Evolutionary conservation across 441 rosid species (phyloP).

Genomic region (Hura crepitans): DNA sequence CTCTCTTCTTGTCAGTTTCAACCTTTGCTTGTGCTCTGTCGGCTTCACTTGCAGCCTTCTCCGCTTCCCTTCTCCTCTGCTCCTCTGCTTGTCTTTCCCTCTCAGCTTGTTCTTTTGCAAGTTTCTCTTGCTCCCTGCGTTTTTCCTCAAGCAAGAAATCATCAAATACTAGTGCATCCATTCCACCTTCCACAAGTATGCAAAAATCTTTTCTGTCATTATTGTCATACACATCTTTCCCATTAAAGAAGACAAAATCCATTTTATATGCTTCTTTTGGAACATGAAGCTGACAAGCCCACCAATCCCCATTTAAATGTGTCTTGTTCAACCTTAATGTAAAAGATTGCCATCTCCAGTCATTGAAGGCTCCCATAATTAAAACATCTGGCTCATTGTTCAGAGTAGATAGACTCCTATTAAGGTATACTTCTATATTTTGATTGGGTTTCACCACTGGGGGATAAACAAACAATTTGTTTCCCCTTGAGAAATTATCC

Average conservation of each 20-base stretch:
- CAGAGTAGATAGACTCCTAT: conserved; percentile 60
- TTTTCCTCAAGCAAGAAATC: conserved; percentile 86
- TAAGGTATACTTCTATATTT: conserved; percentile 70
- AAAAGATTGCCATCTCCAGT: conserved; percentile 91
- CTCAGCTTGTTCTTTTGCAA: conserved; percentile 78
- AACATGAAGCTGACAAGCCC: conserved; percentile 75
- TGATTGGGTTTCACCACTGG: conserved; percentile 49
- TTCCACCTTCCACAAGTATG: conserved; percentile 66
- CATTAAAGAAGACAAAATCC: conserved; percentile 88
- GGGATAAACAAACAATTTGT: conserved; percentile 71
- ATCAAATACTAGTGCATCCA: conserved; percentile 68
- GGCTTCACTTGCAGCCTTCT: conserved; percentile 72
- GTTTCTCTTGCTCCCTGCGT: conserved; percentile 60
- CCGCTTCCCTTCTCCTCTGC: conserved; percentile 63
- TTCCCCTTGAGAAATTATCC: conserved; percentile 44
- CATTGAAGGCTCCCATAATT: conserved; percentile 90
- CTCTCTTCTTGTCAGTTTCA: conserved; percentile 54
- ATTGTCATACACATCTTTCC: conserved; percentile 69
- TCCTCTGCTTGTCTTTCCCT: conserved; percentile 71
- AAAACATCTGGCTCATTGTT: conserved; percentile 57
- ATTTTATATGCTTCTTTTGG: conserved; percentile 89
- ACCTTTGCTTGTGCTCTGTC: conserved; percentile 66
- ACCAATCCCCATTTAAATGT: conserved; percentile 68
- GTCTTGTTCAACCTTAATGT: conserved; percentile 60
- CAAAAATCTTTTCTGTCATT: conserved; percentile 65